Conservation (phyloP, 2,329 filamentous ascomycete genomes). For the Tympanopsis confertula region DNA sequence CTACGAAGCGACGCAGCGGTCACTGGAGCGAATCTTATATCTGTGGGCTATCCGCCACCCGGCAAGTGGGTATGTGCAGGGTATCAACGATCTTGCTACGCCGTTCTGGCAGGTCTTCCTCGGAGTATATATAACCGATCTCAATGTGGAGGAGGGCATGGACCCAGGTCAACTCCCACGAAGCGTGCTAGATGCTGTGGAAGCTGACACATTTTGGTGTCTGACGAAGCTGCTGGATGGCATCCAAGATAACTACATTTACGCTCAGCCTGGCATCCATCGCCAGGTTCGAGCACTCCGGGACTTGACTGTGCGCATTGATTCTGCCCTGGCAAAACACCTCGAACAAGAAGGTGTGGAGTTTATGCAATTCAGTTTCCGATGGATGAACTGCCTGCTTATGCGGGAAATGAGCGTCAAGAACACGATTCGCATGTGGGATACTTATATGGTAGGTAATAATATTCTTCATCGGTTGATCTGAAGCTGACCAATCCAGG, state of each 20-base stretch:
- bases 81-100: slow-evolving; percentile 94
- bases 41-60: slow-evolving; percentile 97
- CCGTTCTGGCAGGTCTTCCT: slow-evolving; percentile 98
- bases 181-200: slow-evolving; percentile 85
- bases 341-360: slow-evolving; percentile 85
- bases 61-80: slow-evolving; percentile 93
- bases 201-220: slow-evolving; percentile 98
- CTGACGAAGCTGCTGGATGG: slow-evolving; percentile 95
- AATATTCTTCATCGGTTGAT: not conserved
- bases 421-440: slow-evolving; percentile 98
- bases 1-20: slow-evolving; percentile 91
- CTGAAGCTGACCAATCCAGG: slow-evolving; percentile 35
- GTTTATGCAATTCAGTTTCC: slow-evolving; percentile 98
- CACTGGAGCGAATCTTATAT: slow-evolving; percentile 87
- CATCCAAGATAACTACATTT: slow-evolving; percentile 98
- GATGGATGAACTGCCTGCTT: slow-evolving; percentile 98
- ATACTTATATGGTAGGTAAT: slow-evolving; percentile 79
- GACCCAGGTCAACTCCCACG: slow-evolving; percentile 88
- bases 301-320: slow-evolving; percentile 84
- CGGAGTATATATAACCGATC: slow-evolving; percentile 86
- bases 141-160: slow-evolving; percentile 86
- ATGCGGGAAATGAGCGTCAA: slow-evolving; percentile 96
- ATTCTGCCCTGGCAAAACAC: slow-evolving; percentile 72
- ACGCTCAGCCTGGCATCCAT: slow-evolving; percentile 92
- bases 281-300: slow-evolving; percentile 80